Conservation (phyloP, 352 stramenopile species). For the Lagenidium giganteum region DNA sequence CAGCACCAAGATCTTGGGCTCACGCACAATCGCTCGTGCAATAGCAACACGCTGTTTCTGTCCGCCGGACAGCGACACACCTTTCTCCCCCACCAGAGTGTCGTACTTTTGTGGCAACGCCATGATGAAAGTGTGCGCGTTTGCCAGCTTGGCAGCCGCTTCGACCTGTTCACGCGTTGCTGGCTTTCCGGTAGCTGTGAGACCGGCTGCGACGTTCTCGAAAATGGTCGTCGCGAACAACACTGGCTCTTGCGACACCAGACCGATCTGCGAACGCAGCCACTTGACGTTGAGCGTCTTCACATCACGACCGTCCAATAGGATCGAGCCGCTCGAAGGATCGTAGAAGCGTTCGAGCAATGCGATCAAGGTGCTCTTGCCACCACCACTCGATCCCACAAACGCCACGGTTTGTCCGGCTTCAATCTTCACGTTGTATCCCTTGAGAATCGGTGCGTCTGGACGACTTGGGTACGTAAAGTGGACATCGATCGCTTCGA, state of each 20-base stretch:
- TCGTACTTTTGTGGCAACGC: slow-evolving; percentile 86
- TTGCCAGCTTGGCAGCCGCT: slow-evolving; percentile 85
- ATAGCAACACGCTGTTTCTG: slow-evolving; percentile 53
- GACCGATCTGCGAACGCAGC: slow-evolving; percentile 21
- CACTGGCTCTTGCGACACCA: slow-evolving; percentile 62
- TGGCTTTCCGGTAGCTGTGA: too few relatives aligned
- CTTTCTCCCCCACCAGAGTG: slow-evolving; percentile 60
- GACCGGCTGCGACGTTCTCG: slow-evolving; percentile 82
- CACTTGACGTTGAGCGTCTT: slow-evolving; percentile 48
- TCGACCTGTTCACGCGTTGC: slow-evolving; percentile 63
- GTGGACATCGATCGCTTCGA: slow-evolving; percentile 51
- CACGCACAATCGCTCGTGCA: slow-evolving; percentile 32
- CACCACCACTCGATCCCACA: slow-evolving; percentile 81
- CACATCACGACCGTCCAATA: slow-evolving; percentile 63
- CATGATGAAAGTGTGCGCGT: slow-evolving; percentile 89
- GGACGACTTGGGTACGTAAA: slow-evolving; percentile 81
- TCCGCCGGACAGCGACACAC: slow-evolving; percentile 41
- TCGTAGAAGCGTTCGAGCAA: slow-evolving; percentile 87
- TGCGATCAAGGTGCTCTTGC: slow-evolving; percentile 81
- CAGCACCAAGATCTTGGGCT: slow-evolving; percentile 31
- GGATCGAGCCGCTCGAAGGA: slow-evolving; percentile 38
- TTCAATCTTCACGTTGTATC: slow-evolving; percentile 68
- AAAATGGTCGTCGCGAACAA: slow-evolving; percentile 67
- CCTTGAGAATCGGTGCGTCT: slow-evolving; percentile 55
- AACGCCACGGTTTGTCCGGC: slow-evolving; percentile 82